Evolutionary conservation across 176 grass and related monocot genomes (phyloP).

Genomic region (Triticum timopheevii): DNA sequence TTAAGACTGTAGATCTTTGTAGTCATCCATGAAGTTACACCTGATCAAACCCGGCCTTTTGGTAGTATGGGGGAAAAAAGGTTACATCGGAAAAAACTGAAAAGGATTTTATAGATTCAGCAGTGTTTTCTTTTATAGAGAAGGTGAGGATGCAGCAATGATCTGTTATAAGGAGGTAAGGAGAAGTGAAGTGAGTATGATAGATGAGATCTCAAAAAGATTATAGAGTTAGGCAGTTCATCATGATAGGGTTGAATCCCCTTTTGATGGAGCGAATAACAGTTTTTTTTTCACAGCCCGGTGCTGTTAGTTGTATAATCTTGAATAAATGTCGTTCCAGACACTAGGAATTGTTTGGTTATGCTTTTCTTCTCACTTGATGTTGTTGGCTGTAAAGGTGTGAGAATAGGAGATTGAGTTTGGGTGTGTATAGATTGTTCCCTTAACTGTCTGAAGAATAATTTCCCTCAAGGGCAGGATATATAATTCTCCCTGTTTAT

Average conservation of each 20-base stretch:
- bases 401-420: background rate
- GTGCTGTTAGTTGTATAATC: constrained; percentile 1
- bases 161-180: constrained; percentile 12
- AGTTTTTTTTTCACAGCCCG: background rate
- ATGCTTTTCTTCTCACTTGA: background rate
- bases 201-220: constrained; percentile 11
- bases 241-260: constrained; percentile 10
- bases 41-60: background rate
- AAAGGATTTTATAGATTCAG: constrained; percentile 17
- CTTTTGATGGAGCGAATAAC: constrained; percentile 23
- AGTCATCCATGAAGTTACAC: background rate
- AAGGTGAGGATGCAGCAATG: background rate
- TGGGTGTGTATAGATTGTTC: constrained; percentile 25
- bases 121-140: constrained; percentile 19
- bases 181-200: constrained; percentile 15
- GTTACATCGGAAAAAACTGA: constrained; percentile 26
- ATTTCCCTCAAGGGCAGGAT: background rate
- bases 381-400: constrained; percentile 24
- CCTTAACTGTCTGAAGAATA: background rate
- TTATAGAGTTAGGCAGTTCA: constrained; percentile 28
- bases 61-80: background rate
- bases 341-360: constrained; percentile 16
- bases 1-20: constrained; percentile 38
- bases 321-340: constrained; percentile 19
- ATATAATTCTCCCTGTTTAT: background rate